A percentile compares a stretch with the other conserved stretches of the same genome.
Evolutionary conservation across 805 yeast species (phyloP).

Genomic region (Teunomyces gatunensis): DNA sequence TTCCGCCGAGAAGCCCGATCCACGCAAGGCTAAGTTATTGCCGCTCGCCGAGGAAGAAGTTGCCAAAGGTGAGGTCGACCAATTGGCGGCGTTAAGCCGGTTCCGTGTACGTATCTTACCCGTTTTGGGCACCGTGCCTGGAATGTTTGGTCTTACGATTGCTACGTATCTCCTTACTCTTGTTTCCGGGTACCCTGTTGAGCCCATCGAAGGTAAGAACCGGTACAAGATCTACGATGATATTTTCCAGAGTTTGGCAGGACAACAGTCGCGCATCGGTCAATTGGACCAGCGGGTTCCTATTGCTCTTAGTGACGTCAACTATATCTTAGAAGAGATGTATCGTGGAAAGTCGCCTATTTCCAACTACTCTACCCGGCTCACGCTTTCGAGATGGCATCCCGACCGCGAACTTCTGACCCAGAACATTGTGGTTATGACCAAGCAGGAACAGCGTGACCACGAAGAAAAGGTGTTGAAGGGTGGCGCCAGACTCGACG

Average conservation of each 20-base stretch:
- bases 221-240: constrained; percentile 83
- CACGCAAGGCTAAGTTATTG: constrained; percentile 81
- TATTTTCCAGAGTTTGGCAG: constrained; percentile 77
- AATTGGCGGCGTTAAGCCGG: constrained; percentile 80
- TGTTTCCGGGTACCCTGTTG: constrained; percentile 85
- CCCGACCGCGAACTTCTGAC: constrained; percentile 59
- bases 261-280: constrained; percentile 81
- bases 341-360: constrained; percentile 90
- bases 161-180: constrained; percentile 79
- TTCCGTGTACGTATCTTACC: constrained; percentile 95
- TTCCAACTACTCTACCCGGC: constrained; percentile 75
- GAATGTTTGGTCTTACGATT: constrained; percentile 87
- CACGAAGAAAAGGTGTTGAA: constrained; percentile 77
- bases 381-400: constrained; percentile 84
- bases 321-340: constrained; percentile 85
- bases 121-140: constrained; percentile 96
- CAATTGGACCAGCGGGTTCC: constrained; percentile 74
- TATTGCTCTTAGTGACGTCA: constrained; percentile 66
- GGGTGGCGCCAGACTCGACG: constrained; percentile 61
- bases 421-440: constrained; percentile 83
- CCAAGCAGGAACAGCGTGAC: constrained; percentile 76
- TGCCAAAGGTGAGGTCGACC: constrained; percentile 79
- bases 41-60: constrained; percentile 84
- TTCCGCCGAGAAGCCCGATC: constrained; percentile 95
- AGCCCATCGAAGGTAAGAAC: constrained; percentile 87